phyloP scores from a whole-genome alignment of 2,329 filamentous ascomycete species.

The Curvularia spicifera region DNA sequence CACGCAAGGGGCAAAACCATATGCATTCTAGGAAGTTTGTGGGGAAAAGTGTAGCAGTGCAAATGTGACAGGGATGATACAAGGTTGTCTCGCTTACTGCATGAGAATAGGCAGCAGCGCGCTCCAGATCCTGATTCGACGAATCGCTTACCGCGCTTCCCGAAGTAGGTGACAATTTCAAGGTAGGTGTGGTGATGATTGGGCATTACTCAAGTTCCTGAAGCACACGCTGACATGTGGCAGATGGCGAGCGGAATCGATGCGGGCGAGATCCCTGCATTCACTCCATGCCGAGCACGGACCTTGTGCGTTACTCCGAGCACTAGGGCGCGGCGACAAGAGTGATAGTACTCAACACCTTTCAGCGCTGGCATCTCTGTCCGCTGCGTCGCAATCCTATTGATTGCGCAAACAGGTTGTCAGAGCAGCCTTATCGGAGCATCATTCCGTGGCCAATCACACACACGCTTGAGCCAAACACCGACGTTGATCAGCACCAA shows the following conservation, averaged over 20 bases:
- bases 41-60: neutral
- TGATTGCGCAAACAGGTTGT: neutral
- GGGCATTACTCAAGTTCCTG: neutral
- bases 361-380: neutral
- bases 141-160: neutral
- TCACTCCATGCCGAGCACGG: neutral
- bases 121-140: neutral
- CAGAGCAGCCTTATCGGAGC: neutral
- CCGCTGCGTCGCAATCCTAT: neutral
- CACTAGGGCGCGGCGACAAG: neutral
- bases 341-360: neutral
- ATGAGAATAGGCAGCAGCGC: constrained; percentile 2
- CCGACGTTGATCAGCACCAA: neutral
- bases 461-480: neutral
- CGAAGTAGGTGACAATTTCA: neutral
- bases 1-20: neutral
- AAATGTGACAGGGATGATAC: neutral
- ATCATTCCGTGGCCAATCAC: neutral
- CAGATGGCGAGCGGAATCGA: neutral
- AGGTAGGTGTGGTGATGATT: neutral
- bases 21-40: neutral
- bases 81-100: neutral
- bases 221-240: neutral
- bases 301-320: neutral
- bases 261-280: neutral